A percentile compares a stretch with the other conserved stretches of the same genome.
Conservation (phyloP, 495 filamentous ascomycete species). For the Glonium stellatum region DNA sequence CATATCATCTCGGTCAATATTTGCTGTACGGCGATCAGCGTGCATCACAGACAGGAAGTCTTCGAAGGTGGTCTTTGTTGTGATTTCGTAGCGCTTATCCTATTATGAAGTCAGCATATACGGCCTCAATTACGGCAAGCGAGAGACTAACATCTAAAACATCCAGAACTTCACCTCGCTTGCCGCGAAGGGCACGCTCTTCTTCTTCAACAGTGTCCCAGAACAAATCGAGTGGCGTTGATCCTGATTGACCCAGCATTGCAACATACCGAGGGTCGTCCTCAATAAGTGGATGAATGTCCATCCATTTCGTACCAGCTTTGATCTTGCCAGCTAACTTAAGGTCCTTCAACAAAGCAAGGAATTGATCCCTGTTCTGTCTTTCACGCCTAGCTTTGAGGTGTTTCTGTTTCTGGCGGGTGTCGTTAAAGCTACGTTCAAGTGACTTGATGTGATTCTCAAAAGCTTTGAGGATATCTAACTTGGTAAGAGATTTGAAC, state of each 20-base stretch:
- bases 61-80: slow-evolving; percentile 73
- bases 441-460: slow-evolving; percentile 90
- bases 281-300: slow-evolving; percentile 69
- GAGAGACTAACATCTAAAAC: slow-evolving; percentile 73
- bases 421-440: slow-evolving; percentile 84
- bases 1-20: slow-evolving; percentile 69
- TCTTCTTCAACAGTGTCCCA: slow-evolving; percentile 97
- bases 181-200: slow-evolving; percentile 70
- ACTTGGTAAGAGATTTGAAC: slow-evolving; percentile 80
- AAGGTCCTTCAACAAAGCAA: slow-evolving; percentile 65
- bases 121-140: not conserved
- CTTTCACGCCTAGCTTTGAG: slow-evolving; percentile 73
- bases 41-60: slow-evolving; percentile 74
- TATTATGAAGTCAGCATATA: slow-evolving; percentile 34
- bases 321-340: slow-evolving; percentile 75
- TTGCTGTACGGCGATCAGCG: slow-evolving; percentile 75
- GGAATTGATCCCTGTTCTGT: slow-evolving; percentile 74
- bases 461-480: slow-evolving; percentile 86
- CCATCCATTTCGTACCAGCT: slow-evolving; percentile 82
- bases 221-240: slow-evolving; percentile 87
- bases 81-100: slow-evolving; percentile 89
- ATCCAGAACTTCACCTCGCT: slow-evolving; percentile 79
- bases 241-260: slow-evolving; percentile 81
- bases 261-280: slow-evolving; percentile 77
- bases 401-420: slow-evolving; percentile 77